Evolutionary conservation across 345 rosid genomes (phyloP), one percentile per base, ranked within the genome.

Genomic region (Luvunga scandens): DNA sequence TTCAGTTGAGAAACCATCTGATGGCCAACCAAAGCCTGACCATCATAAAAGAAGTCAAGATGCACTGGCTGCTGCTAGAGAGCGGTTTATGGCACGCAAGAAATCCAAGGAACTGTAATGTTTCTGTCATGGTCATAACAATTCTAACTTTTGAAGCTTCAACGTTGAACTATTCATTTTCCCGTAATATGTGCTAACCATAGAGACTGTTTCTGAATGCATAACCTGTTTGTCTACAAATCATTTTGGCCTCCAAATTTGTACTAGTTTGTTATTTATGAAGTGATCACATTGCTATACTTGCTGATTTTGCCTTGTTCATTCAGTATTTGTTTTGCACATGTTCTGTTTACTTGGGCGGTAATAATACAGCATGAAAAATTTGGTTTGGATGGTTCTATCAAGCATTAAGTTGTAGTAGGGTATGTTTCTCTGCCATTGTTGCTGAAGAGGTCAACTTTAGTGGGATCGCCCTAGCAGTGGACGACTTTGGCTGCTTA

Each of bases 61-160:
- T 79, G 91, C 91, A 7, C 42, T 94, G 56, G 89, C 91, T 42
- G 94, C 97, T 30, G 98, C 98, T 34, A 92, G 79, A 85, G 97
- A 89, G 79, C 92, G 98, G 12, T 89, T 89, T 69, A 71, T 96
- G 83, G 94, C 92, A 2, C 83, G 98, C 71, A 92, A 96, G 90
- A 94, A 73, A 78, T 86, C 91, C 9, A 94, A 94, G 81, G 68
- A 75, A 34, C 89, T 84, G 68, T 89, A 50, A 68, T 38, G 39
- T 22, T 45, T 33, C 65, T 27, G 3, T 63, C 13, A 22, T 39
- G 69, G 69, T 19, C 39, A 57, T n/a, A 33, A 33, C 27, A 12
- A 72, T 34, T 14, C 42, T 38, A 38, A 38, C 42, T 38, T 38
- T 8, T 2, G 2, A 50, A 50, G 56, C 22, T 50, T 18, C 56